A percentile compares a stretch with the other conserved stretches of the same genome.
phyloP scores from a whole-genome alignment of 2,329 filamentous ascomycete species.

The Delphinella strobiligena region DNA sequence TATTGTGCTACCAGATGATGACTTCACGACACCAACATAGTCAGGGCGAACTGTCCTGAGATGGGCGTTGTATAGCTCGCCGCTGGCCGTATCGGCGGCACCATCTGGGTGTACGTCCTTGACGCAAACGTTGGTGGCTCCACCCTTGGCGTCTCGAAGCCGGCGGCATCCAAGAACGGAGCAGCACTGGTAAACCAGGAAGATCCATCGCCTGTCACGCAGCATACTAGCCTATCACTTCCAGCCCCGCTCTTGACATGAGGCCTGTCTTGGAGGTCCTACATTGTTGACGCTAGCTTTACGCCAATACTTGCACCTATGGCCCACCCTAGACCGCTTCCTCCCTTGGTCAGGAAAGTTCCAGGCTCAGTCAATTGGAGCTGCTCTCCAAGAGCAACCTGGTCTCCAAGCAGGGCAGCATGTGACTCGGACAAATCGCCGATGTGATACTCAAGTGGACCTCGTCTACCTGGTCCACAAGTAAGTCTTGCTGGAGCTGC shows the following conservation, averaged over 20 bases:
- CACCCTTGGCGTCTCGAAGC: constrained; percentile 11
- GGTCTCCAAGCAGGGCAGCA: constrained; percentile 24
- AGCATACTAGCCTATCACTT: constrained; percentile 4
- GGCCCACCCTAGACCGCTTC: constrained; percentile 13
- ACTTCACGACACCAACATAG: not conserved
- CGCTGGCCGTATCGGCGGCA: constrained; percentile 3
- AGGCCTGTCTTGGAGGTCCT: constrained; percentile 7
- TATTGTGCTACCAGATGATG: not conserved
- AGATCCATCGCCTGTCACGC: constrained; percentile 9
- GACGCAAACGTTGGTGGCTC: constrained; percentile 10
- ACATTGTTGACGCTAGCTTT: constrained; percentile 10
- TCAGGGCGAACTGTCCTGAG: not conserved
- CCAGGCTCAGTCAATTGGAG: constrained; percentile 9
- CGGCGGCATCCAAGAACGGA: constrained; percentile 9
- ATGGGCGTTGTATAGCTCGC: not conserved
- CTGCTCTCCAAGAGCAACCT: constrained; percentile 9
- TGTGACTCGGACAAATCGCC: constrained; percentile 43
- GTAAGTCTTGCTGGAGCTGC: constrained; percentile 44
- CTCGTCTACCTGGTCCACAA: constrained; percentile 45
- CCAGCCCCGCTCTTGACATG: not conserved
- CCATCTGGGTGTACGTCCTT: constrained; percentile 13
- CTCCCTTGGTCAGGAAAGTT: constrained; percentile 11
- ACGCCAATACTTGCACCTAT: constrained; percentile 12
- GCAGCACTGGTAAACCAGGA: constrained; percentile 11
- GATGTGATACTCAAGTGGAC: not conserved